phyloP scores from a whole-genome alignment of 140 eudicot species.

The Stevia rebaudiana region DNA sequence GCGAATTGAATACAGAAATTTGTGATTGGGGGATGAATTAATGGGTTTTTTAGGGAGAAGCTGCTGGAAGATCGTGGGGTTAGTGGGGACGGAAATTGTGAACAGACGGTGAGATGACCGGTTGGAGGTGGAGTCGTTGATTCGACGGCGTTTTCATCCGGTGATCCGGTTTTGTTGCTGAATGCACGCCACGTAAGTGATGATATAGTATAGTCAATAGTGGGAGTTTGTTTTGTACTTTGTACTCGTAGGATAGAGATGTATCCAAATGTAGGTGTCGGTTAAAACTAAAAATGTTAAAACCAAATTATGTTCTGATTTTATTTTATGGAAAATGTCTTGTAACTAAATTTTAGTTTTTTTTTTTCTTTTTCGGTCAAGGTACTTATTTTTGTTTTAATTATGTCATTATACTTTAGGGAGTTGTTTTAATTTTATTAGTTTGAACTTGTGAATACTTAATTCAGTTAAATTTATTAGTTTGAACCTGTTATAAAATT shows the following conservation, averaged over 20 bases:
- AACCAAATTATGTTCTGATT: too few species aligned
- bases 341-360: too few species aligned
- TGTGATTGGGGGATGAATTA: neutral
- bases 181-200: constrained; percentile 24
- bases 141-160: constrained; percentile 12
- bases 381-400: too few species aligned
- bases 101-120: neutral
- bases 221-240: neutral
- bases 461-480: too few species aligned
- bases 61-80: constrained; percentile 16
- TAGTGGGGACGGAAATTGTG: neutral
- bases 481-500: too few species aligned
- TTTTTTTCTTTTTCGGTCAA: too few species aligned
- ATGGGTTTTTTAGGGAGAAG: constrained; percentile 1
- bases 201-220: neutral
- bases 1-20: neutral
- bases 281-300: too few species aligned
- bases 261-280: neutral
- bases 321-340: too few species aligned
- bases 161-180: constrained; percentile 5
- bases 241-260: neutral
- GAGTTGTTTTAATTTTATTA: too few species aligned
- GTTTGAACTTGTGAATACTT: too few species aligned
- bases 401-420: too few species aligned
- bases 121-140: constrained; percentile 15